Evolutionary conservation across 257 asterid species (phyloP).

Genomic region (Cordia subcordata): DNA sequence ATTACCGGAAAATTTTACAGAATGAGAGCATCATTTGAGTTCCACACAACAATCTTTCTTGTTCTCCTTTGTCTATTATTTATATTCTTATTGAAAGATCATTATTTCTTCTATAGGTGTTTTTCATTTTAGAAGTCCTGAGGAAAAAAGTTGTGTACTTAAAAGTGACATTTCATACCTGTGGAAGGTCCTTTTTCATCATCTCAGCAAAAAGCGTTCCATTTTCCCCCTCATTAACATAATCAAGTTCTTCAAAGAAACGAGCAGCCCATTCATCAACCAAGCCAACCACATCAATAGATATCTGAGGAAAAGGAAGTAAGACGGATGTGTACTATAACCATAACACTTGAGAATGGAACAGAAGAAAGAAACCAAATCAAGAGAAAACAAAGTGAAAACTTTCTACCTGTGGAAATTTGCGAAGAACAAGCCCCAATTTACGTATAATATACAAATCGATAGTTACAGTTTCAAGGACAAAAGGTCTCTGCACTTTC

Average conservation of each 20-base stretch:
- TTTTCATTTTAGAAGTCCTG: background rate
- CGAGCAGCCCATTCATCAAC: conserved; percentile 99
- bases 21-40: background rate
- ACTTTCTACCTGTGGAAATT: conserved; percentile 82
- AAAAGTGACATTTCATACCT: conserved; percentile 33
- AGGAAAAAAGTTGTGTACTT: background rate
- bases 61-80: background rate
- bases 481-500: conserved; percentile 98
- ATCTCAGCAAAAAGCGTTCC: conserved; percentile 90
- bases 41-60: background rate
- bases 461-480: conserved; percentile 96
- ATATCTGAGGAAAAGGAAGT: conserved; percentile 34
- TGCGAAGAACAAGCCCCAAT: conserved; percentile 82
- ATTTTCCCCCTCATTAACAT: conserved; percentile 92
- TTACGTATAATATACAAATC: conserved; percentile 85
- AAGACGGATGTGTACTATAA: background rate
- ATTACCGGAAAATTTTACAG: background rate
- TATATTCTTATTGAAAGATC: too few relatives aligned
- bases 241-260: conserved; percentile 98
- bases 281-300: conserved; percentile 93
- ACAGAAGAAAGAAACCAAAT: conserved; percentile 3
- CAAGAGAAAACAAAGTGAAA: conserved; percentile 1
- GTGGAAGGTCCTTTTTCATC: conserved; percentile 99
- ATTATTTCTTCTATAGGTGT: background rate
- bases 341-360: conserved; percentile 8